phyloP scores from a whole-genome alignment of 441 rosid species.

The Pelargonium hybrid region DNA sequence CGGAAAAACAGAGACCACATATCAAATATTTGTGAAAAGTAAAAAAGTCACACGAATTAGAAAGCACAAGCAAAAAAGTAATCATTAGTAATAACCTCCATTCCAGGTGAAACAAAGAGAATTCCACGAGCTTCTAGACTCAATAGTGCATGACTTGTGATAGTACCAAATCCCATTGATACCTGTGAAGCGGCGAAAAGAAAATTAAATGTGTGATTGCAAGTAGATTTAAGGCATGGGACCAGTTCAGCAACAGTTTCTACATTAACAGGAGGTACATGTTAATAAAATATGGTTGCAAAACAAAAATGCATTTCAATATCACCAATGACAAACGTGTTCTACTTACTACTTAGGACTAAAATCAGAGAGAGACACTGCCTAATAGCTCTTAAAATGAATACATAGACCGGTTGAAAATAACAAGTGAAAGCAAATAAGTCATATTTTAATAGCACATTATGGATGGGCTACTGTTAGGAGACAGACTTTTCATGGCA shows the following conservation, averaged over 20 bases:
- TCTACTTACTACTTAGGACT: background rate
- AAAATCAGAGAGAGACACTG: background rate
- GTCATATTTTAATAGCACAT: background rate
- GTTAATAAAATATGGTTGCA: background rate
- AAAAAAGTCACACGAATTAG: background rate
- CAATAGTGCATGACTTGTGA: conserved; percentile 76
- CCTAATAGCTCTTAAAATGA: background rate
- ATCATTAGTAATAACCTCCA: conserved; percentile 46
- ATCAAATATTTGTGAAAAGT: background rate
- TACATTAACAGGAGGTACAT: background rate
- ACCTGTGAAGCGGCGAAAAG: conserved; percentile 39
- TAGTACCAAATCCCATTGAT: conserved; percentile 81
- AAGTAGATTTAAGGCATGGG: background rate
- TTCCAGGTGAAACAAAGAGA: conserved; percentile 70
- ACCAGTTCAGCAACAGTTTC: background rate
- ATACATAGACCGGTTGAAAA: background rate
- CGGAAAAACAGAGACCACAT: background rate
- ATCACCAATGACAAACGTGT: background rate
- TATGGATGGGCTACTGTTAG: background rate
- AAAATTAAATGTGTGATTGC: conserved; percentile 9
- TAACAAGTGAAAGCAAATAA: background rate
- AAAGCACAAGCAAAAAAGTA: background rate
- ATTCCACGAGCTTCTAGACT: conserved; percentile 90
- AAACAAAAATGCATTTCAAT: background rate
- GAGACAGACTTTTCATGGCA: background rate